Evolutionary conservation across 2,329 filamentous ascomycete species (phyloP).

Genomic region (Sporothrix globosa): DNA sequence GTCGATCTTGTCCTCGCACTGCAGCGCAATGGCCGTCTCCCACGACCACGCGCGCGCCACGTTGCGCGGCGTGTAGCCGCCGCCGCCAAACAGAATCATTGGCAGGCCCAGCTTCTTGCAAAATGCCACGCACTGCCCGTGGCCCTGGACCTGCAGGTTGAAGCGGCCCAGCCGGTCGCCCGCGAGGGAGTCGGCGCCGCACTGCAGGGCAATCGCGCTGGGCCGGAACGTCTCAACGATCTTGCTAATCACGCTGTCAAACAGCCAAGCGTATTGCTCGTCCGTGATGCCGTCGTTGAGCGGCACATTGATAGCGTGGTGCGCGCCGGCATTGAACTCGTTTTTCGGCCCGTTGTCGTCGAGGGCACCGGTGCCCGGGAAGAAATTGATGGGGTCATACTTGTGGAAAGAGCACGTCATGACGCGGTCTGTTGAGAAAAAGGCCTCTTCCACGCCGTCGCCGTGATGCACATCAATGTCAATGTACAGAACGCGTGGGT

Average conservation of each 20-base stretch:
- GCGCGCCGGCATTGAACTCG: slow-evolving; percentile 82
- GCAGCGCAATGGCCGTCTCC: slow-evolving; percentile 89
- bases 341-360: slow-evolving; percentile 82
- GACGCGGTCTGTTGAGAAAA: slow-evolving; percentile 80
- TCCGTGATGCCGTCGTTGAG: slow-evolving; percentile 90
- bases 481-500: slow-evolving; percentile 88
- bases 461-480: slow-evolving; percentile 89
- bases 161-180: slow-evolving; percentile 93
- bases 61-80: slow-evolving; percentile 94
- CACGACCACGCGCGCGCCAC: slow-evolving; percentile 96
- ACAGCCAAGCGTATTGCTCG: slow-evolving; percentile 83
- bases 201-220: slow-evolving; percentile 89
- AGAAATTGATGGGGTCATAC: slow-evolving; percentile 82
- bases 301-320: slow-evolving; percentile 88
- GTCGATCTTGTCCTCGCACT: slow-evolving; percentile 69
- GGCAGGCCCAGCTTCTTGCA: slow-evolving; percentile 81
- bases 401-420: slow-evolving; percentile 96
- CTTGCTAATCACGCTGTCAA: slow-evolving; percentile 76
- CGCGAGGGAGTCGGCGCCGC: slow-evolving; percentile 90
- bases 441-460: slow-evolving; percentile 83
- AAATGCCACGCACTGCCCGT: slow-evolving; percentile 87
- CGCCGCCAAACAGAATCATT: slow-evolving; percentile 87
- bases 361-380: slow-evolving; percentile 86
- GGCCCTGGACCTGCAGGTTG: slow-evolving; percentile 93
- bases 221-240: slow-evolving; percentile 85